These are phyloP conservation scores for Fusarium camptoceras DNA, from an alignment of 2,329 filamentous ascomycete genomes.

Conservation along the genomic window DNA sequence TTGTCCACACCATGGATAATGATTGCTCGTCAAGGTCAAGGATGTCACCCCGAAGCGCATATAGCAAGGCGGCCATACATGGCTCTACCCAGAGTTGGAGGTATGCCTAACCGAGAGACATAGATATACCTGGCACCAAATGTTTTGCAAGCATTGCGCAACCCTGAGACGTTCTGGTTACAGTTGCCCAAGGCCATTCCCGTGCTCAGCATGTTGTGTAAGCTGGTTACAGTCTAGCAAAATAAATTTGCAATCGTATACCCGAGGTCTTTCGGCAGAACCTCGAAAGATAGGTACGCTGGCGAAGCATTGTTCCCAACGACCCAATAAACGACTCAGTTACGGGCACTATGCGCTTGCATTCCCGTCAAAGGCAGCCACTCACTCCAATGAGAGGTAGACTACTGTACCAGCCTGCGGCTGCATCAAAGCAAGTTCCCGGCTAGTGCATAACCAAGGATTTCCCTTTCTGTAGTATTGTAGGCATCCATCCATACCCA, in stretches of 20 bases:
- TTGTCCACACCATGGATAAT: not conserved
- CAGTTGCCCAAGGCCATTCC: conserved; percentile 1
- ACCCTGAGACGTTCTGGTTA: not conserved
- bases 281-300: conserved; percentile 21
- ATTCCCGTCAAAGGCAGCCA: conserved; percentile 15
- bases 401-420: not conserved
- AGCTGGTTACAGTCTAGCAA: conserved; percentile 5
- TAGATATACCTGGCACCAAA: not conserved
- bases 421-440: conserved; percentile 12
- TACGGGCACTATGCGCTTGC: conserved; percentile 9
- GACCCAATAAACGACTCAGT: conserved; percentile 5
- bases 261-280: conserved; percentile 6
- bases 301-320: conserved; percentile 2
- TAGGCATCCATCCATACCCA: conserved; percentile 1
- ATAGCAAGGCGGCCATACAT: conserved; percentile 19
- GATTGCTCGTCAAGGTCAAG: not conserved
- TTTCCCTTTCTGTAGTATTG: conserved; percentile 10
- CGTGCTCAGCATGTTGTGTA: conserved; percentile 20
- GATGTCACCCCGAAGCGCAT: conserved; percentile 2
- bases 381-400: not conserved
- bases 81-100: conserved; percentile 10
- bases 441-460: conserved; percentile 17
- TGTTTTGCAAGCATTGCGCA: conserved; percentile 12
- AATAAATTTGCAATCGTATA: conserved; percentile 24
- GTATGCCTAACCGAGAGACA: conserved; percentile 14